Evolutionary conservation across 768 basidiomycete species (phyloP), one percentile per base, ranked within the genome.

Genomic region (Tylopilus intermedius): DNA sequence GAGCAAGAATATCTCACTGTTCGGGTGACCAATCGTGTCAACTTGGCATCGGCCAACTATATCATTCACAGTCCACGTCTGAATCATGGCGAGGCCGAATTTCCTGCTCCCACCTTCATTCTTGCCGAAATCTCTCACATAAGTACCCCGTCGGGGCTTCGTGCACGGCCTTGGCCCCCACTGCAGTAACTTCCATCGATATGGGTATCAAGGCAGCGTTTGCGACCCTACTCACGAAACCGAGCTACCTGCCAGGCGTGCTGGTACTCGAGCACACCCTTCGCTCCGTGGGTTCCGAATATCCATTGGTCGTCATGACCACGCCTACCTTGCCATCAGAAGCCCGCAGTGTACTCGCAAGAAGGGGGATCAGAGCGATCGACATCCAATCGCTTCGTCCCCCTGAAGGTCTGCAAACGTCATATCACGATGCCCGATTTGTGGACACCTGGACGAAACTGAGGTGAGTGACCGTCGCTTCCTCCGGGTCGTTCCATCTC

Each of bases 221-320:
- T 74, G 83, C 79, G 29, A 91, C 90, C 14, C 74, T 95, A 51
- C 74, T 94, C 61, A 93, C 93, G 38, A 83, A 81, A 57, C 67
- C 71, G 14, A 69, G 66, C 43, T 86, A 86, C 64, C 70, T 86
- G 26, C 69, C 77, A 51, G 84, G 82, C 9, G 69, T 80, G 29
- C 69, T 88, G 29, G 77, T 82, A 4, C 64, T 87, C 7, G 69
- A 83, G 49, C 67, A 76, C 21, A 75, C 76, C 30, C 73, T 86
- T 32, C 71, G 74, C 27, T 67, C 73, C 11, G 79, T 82, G 32
- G 67, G 75, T 14, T 83, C 85, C 14, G 74, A 74, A 54, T 92
- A 90, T 68, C 83, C 88, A n/a, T 74, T 94, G 15, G 75, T 92
- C 41, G 87, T 86, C 35, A 88, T 93, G 83, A 78, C 79, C 35